These are phyloP conservation scores for Chaetomium strumarium DNA, from an alignment of 2,329 filamentous ascomycete species.

Conservation along the genomic window DNA sequence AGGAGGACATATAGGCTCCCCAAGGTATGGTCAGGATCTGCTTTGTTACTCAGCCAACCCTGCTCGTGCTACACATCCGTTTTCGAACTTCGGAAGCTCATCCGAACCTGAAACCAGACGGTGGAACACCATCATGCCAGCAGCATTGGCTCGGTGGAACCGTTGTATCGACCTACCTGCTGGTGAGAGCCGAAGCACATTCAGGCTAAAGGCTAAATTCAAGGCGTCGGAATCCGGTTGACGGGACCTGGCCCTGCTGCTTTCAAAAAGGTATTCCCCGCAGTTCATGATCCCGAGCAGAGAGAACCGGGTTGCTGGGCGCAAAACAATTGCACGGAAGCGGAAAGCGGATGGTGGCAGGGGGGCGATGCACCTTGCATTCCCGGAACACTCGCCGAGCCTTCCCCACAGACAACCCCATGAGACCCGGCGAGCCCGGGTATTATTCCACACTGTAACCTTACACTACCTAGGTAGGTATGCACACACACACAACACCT, in stretches of 20 bases:
- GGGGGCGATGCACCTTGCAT: too few species aligned
- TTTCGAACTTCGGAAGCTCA: slow-evolving; percentile 8
- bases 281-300: background rate
- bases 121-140: background rate
- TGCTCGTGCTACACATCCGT: background rate
- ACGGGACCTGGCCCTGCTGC: background rate
- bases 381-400: background rate
- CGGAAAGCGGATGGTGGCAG: slow-evolving; percentile 1
- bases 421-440: background rate
- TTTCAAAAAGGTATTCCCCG: background rate
- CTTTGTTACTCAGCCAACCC: too few species aligned
- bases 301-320: slow-evolving; percentile 11
- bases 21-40: too few species aligned
- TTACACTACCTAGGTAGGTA: too few species aligned
- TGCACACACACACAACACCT: background rate
- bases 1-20: too few species aligned
- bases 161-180: slow-evolving; percentile 1
- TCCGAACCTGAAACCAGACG: slow-evolving; percentile 13
- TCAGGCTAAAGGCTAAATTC: slow-evolving; percentile 18
- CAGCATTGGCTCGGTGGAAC: background rate
- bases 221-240: background rate
- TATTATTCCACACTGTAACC: slow-evolving; percentile 10
- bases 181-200: background rate
- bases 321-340: background rate
- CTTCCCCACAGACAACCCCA: background rate